A percentile compares a stretch with the other conserved stretches of the same genome.
phyloP scores from a whole-genome alignment of 2,329 filamentous ascomycete species.

The Fusarium subglutinans region DNA sequence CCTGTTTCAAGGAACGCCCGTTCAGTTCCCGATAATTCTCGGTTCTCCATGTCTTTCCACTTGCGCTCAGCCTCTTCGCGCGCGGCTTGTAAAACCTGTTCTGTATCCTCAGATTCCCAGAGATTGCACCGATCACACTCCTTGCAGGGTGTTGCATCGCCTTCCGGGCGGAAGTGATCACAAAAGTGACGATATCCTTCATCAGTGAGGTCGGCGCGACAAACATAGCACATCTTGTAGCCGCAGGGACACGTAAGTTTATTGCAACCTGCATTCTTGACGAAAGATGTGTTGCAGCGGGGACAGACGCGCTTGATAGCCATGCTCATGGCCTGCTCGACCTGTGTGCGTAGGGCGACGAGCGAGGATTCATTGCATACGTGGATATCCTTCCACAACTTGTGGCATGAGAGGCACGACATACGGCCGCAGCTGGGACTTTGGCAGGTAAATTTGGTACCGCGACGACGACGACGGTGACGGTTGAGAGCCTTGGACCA shows the following conservation, averaged over 20 bases:
- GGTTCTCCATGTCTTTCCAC: conserved; percentile 74
- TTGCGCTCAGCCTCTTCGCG: conserved; percentile 75
- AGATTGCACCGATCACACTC: conserved; percentile 86
- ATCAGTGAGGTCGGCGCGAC: conserved; percentile 76
- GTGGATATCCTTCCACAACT: conserved; percentile 88
- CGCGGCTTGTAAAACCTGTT: conserved; percentile 72
- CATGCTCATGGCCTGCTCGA: conserved; percentile 92
- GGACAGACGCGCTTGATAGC: conserved; percentile 96
- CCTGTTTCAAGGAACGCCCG: conserved; percentile 67
- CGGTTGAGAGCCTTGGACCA: conserved; percentile 71
- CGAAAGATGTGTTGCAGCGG: conserved; percentile 87
- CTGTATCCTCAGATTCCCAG: conserved; percentile 79
- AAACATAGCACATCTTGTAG: conserved; percentile 98
- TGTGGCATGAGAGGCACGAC: conserved; percentile 85
- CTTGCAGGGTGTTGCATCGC: conserved; percentile 74
- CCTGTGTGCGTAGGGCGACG: conserved; percentile 83
- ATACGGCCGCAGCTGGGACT: conserved; percentile 72
- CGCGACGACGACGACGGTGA: conserved; percentile 74
- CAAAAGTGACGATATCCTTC: conserved; percentile 96
- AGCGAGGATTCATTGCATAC: conserved; percentile 87
- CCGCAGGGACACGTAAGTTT: conserved; percentile 96
- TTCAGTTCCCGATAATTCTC: conserved; percentile 64
- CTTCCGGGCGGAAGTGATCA: conserved; percentile 88
- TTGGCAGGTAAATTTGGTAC: conserved; percentile 80
- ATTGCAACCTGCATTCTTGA: conserved; percentile 95